Evolutionary conservation across 768 basidiomycete species (phyloP), one percentile per base, ranked within the genome.

Genomic region (Trametes gibbosa): DNA sequence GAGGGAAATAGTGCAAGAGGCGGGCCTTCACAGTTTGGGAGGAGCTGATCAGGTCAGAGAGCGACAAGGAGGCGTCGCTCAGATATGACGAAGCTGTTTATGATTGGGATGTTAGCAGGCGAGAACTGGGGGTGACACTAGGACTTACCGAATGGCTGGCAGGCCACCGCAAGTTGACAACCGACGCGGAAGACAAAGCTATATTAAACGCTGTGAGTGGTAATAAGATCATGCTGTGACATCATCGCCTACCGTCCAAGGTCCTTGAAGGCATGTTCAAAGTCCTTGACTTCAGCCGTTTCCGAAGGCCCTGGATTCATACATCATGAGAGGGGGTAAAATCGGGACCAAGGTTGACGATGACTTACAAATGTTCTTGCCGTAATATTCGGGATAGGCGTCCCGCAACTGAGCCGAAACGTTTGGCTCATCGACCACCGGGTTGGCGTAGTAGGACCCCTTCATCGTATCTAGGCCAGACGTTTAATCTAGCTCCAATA

Each of bases 1-100:
- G 85, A 16, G 96, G 90, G 67, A 95, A 99, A 73, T 99, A 99
- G 69, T 99, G 96, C n/a, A 99, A 77, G 13, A 99, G 81, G 32
- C 97, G 84, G 3, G 92, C 96, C 72, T 98, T 98, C 39, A 85
- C 90, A 5, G 90, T 92, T 66, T 89, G 86, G 8, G 92, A 92
- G 2, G 81, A 79, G 17, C 78, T 73, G 68, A 98, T 90, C 49
- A 99, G 74, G 16, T 82, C 72, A 7, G 85, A 80, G 23, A 98
- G 75, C 9, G 90, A 88, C 46, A 90, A 65, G 0, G 84, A 84
- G 1, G 82, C 73, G 70, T 92, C 88, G 2, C 78, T 77, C 42
- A 92, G 70, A 61, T 89, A 81, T 35, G 84, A 73, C 14, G 87
- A 81, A 37, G 85, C 91, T 92, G 66, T 2, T 46, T 10, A 46